Evolutionary conservation across 2,329 filamentous ascomycete genomes (phyloP), one percentile per base, ranked within the genome.

Genomic region (Rugonectria rugulosa): DNA sequence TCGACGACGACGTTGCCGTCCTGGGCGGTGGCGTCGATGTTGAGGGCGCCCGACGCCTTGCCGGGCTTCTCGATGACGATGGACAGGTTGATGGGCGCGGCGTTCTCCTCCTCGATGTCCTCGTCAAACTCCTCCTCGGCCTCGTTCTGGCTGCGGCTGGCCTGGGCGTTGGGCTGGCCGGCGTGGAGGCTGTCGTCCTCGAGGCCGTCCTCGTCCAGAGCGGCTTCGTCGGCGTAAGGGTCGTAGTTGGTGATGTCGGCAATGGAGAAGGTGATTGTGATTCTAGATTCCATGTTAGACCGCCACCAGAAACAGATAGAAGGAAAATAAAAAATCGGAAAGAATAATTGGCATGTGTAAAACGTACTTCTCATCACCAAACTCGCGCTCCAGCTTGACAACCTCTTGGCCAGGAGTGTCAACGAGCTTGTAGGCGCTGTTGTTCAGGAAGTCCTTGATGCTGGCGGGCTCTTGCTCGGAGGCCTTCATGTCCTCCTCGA

Each of bases 1-100:
- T 97, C 91, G 70, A 98, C 89, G 67, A 92, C 81, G 74, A 98
- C 88, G 73, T 87, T 81, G 68, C 93, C 92, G 66, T 97, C 91
- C 77, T 95, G 89, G 26, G 91, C 92, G 57, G 90, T 81, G 57
- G 92, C 90, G 75, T 97, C 92, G 67, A 99, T 87, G 75, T 90
- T 88, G 62, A 99, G 83, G 23, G 92, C 92, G 57, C 94, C 93
- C 21, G 64, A 43, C 19, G 70, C 65, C 71, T 91, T 89, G 77
- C 84, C 85, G 57, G 89, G 82, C 81, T 97, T 96, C 82, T 96
- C 92, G 55, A 99, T 84, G 44, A 93, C 88, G 68, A 99, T 87
- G 76, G 89, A 92, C 61, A 97, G 82, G 65, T 89, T 88, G 68
- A 90, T 91, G 53, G 93, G 92, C 72, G 94, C 92, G 56, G 85